phyloP scores from a whole-genome alignment of 1,139 yeast genomes.

The Meyerozyma sp. region DNA sequence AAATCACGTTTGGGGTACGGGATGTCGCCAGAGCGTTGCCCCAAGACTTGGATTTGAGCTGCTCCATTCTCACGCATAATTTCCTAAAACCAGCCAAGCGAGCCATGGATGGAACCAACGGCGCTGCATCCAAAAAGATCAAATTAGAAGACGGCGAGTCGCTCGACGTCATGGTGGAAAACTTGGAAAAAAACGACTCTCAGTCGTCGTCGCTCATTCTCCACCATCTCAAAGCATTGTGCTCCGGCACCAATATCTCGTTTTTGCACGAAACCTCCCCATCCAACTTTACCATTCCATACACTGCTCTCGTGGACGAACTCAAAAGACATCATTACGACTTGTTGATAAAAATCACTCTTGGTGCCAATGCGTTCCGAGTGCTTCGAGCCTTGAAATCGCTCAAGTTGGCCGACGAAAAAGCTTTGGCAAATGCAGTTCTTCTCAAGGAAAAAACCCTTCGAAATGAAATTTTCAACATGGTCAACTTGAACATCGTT shows the following conservation, averaged over 20 bases:
- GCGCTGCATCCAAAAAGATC: conserved; percentile 27
- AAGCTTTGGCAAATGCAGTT: conserved; percentile 70
- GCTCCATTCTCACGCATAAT: conserved; percentile 40
- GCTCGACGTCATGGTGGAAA: conserved; percentile 2
- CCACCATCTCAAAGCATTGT: conserved; percentile 39
- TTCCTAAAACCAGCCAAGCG: conserved; percentile 30
- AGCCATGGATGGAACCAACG: conserved; percentile 18
- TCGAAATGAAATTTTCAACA: conserved; percentile 53
- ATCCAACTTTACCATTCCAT: conserved; percentile 39
- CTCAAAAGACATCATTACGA: conserved; percentile 59
- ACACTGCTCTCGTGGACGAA: conserved; percentile 33
- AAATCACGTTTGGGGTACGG: conserved; percentile 44
- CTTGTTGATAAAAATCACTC: conserved; percentile 49
- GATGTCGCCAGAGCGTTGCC: conserved; percentile 50
- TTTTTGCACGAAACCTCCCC: conserved; percentile 31
- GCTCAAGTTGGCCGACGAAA: conserved; percentile 75
- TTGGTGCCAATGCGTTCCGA: conserved; percentile 55
- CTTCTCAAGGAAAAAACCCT: conserved; percentile 74
- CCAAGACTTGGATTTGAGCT: conserved; percentile 38
- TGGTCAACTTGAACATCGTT: conserved; percentile 53
- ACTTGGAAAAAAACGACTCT: conserved; percentile 12
- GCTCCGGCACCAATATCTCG: not conserved
- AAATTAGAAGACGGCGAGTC: conserved; percentile 30
- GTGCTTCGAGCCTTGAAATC: conserved; percentile 64
- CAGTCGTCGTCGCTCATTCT: conserved; percentile 26